Conservation (phyloP, 179 eudicot species). For the Patellifolia procumbens region DNA sequence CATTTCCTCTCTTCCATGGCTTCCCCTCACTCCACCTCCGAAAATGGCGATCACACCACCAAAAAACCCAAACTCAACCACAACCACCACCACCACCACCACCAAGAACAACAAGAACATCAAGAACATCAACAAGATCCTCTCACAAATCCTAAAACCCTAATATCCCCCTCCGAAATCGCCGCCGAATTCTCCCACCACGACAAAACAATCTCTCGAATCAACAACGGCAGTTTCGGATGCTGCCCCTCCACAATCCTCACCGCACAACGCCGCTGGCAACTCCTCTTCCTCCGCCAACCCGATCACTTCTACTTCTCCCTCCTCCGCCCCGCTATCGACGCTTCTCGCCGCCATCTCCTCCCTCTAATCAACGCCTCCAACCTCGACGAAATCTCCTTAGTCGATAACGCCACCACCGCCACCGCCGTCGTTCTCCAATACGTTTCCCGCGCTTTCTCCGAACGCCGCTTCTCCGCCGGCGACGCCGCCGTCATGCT, state of each 20-base stretch:
- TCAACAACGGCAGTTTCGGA: conserved; percentile 79
- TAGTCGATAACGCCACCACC: conserved; percentile 80
- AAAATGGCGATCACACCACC: conserved; percentile 34
- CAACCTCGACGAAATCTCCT: conserved; percentile 52
- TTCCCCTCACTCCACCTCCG: conserved; percentile 33
- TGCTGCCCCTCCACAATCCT: conserved; percentile 59
- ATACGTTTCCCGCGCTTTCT: conserved; percentile 55
- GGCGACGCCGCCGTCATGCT: conserved; percentile 68
- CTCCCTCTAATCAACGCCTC: conserved; percentile 59
- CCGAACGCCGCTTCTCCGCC: conserved; percentile 35
- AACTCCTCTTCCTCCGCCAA: conserved; percentile 53
- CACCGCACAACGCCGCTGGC: conserved; percentile 55
- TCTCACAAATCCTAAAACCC: conserved; percentile 16
- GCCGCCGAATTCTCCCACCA: conserved; percentile 61
- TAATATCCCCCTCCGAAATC: conserved; percentile 36
- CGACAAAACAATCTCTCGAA: conserved; percentile 52
- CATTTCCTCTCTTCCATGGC: conserved; percentile 37
- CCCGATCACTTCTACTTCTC: conserved; percentile 65
- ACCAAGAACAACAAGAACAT: not conserved
- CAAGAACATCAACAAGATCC: not conserved
- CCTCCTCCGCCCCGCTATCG: conserved; percentile 48
- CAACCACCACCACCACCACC: not conserved
- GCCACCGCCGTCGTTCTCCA: conserved; percentile 73
- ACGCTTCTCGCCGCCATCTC: conserved; percentile 44
- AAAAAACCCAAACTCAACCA: conserved; percentile 46